phyloP scores from a whole-genome alignment of 805 yeast species.

The Cyberlindnera mrakii region DNA sequence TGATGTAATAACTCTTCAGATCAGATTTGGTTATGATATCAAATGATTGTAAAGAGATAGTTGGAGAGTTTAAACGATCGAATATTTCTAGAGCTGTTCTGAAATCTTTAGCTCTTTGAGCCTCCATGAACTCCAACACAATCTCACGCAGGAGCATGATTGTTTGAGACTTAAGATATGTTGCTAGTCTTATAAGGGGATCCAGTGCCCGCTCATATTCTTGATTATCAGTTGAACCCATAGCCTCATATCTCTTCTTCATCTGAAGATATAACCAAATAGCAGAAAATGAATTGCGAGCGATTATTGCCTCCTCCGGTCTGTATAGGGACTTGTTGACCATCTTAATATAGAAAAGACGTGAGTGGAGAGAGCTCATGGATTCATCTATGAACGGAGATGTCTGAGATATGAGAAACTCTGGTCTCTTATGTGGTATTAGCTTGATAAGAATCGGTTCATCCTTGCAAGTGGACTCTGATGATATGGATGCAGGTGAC shows the following conservation, averaged over 20 bases:
- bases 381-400: conserved; percentile 11
- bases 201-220: conserved; percentile 2
- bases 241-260: conserved; percentile 6
- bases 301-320: conserved; percentile 3
- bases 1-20: conserved; percentile 10
- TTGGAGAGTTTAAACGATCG: conserved; percentile 6
- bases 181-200: conserved; percentile 1
- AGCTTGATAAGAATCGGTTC: conserved; percentile 1
- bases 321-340: conserved; percentile 8
- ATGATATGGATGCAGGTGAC: conserved; percentile 5
- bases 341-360: conserved; percentile 10
- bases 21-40: conserved; percentile 9
- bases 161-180: conserved; percentile 4
- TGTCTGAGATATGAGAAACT: conserved; percentile 9
- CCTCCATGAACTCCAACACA: conserved; percentile 10
- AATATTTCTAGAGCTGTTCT: conserved; percentile 4
- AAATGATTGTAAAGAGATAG: conserved; percentile 12
- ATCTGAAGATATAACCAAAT: conserved; percentile 18
- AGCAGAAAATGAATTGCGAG: conserved; percentile 6
- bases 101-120: conserved; percentile 6
- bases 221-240: background rate
- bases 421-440: conserved; percentile 9
- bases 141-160: conserved; percentile 7
- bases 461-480: background rate
- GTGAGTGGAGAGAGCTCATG: background rate